A percentile compares a stretch with the other conserved stretches of the same genome.
Conservation (phyloP, 2,329 filamentous ascomycete genomes). For the Amylocarpus encephaloides region DNA sequence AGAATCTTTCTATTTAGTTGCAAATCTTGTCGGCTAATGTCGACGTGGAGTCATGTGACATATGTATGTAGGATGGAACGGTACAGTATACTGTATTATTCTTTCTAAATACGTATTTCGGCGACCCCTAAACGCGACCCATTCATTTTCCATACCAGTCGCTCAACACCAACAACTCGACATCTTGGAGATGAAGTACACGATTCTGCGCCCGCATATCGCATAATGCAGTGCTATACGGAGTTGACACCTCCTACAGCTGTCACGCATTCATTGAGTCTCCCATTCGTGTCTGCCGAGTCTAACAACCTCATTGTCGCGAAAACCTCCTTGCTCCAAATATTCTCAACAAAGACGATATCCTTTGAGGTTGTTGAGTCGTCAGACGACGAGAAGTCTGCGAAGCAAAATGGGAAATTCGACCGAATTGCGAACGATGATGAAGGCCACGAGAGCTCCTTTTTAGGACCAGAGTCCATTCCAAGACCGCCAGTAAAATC, state of each 20-base stretch:
- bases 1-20: too few species aligned
- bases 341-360: constrained; percentile 70
- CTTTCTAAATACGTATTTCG: too few species aligned
- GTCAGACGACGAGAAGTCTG: constrained; percentile 24
- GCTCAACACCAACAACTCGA: not conserved
- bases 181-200: constrained; percentile 11
- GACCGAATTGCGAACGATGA: constrained; percentile 49
- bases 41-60: too few species aligned
- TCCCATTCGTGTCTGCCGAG: constrained; percentile 70
- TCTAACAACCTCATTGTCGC: constrained; percentile 84
- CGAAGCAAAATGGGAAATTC: constrained; percentile 41
- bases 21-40: too few species aligned
- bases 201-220: constrained; percentile 2
- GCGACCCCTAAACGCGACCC: too few species aligned
- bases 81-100: too few species aligned
- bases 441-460: constrained; percentile 59
- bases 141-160: not conserved
- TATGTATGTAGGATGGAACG: too few species aligned
- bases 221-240: constrained; percentile 89
- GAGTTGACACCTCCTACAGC: constrained; percentile 92
- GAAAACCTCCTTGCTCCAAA: constrained; percentile 86
- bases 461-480: constrained; percentile 57
- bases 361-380: constrained; percentile 48
- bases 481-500: constrained; percentile 56
- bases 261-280: constrained; percentile 77